Conservation (phyloP, 345 rosid species). For the Moringa oleifera region DNA sequence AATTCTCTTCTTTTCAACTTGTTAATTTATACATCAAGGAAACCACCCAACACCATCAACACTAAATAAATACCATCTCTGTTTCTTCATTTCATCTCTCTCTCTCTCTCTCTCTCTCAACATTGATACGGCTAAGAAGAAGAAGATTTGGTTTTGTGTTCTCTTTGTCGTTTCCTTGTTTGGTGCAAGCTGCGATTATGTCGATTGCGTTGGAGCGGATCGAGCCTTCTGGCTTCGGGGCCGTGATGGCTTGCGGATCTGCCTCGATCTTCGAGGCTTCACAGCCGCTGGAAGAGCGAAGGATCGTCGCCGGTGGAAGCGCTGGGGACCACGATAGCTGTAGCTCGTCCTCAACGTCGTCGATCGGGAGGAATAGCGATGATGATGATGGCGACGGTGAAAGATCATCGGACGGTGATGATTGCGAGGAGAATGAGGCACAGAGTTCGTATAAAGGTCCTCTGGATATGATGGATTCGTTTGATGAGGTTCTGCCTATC, state of each 20-base stretch:
- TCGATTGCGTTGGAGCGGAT: slow-evolving; percentile 29
- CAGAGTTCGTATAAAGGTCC: slow-evolving; percentile 53
- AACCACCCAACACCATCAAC: too few relatives aligned
- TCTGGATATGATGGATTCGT: slow-evolving; percentile 47
- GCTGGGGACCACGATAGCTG: slow-evolving; percentile 11
- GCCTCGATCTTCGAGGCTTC: neutral
- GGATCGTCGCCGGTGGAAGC: neutral
- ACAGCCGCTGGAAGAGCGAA: slow-evolving; percentile 10
- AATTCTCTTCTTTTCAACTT: too few relatives aligned
- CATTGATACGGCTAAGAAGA: neutral
- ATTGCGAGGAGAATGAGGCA: slow-evolving; percentile 43
- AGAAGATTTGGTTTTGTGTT: neutral
- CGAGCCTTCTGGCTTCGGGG: slow-evolving; percentile 22
- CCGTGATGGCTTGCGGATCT: slow-evolving; percentile 6
- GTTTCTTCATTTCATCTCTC: neutral
- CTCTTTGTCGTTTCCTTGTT: neutral
- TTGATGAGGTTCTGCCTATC: slow-evolving; percentile 57
- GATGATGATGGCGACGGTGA: slow-evolving; percentile 24
- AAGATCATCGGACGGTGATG: slow-evolving; percentile 33
- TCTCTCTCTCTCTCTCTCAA: neutral
- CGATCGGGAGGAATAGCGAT: slow-evolving; percentile 62
- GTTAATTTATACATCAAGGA: neutral
- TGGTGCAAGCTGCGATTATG: slow-evolving; percentile 3
- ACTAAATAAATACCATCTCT: too few relatives aligned
- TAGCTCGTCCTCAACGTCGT: slow-evolving; percentile 40